Evolutionary conservation across 192 early-diverging fungal species (phyloP).

Genomic region (Coemansia sp.): DNA sequence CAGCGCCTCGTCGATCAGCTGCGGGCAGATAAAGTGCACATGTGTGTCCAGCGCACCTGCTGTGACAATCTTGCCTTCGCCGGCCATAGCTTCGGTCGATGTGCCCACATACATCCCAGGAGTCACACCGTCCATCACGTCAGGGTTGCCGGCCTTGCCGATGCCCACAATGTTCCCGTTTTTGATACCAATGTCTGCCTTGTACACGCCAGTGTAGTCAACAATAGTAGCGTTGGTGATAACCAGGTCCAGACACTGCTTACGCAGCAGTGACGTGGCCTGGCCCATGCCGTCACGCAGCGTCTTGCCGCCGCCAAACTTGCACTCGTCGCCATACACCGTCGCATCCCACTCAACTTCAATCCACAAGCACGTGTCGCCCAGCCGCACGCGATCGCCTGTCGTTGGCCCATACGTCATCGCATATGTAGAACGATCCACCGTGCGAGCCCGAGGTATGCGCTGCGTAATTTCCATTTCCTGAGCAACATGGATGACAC

Average conservation of each 20-base stretch:
- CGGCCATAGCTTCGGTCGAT: slow-evolving; percentile 88
- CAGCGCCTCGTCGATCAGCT: slow-evolving; percentile 83
- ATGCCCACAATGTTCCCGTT: slow-evolving; percentile 85
- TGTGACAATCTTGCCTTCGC: slow-evolving; percentile 88
- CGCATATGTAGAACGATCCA: slow-evolving; percentile 81
- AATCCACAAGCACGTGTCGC: slow-evolving; percentile 79
- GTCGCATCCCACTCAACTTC: slow-evolving; percentile 91
- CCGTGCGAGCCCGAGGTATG: slow-evolving; percentile 57
- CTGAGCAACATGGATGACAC: slow-evolving; percentile 58
- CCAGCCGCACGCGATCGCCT: slow-evolving; percentile 86
- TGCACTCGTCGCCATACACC: slow-evolving; percentile 91
- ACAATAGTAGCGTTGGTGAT: slow-evolving; percentile 93
- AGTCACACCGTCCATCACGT: slow-evolving; percentile 92
- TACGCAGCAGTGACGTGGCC: slow-evolving; percentile 60
- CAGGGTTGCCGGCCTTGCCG: slow-evolving; percentile 96
- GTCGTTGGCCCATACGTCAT: slow-evolving; percentile 92
- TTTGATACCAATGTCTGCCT: slow-evolving; percentile 96
- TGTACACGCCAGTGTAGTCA: slow-evolving; percentile 94
- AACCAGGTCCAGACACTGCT: slow-evolving; percentile 85
- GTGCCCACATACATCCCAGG: slow-evolving; percentile 87
- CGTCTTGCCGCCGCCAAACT: slow-evolving; percentile 96
- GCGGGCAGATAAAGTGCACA: slow-evolving; percentile 95
- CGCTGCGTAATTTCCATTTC: slow-evolving; percentile 52
- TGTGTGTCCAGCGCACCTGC: slow-evolving; percentile 95
- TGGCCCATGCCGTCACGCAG: slow-evolving; percentile 97